Conservation (phyloP, 768 basidiomycete genomes). For the Lactarius psammicola region DNA sequence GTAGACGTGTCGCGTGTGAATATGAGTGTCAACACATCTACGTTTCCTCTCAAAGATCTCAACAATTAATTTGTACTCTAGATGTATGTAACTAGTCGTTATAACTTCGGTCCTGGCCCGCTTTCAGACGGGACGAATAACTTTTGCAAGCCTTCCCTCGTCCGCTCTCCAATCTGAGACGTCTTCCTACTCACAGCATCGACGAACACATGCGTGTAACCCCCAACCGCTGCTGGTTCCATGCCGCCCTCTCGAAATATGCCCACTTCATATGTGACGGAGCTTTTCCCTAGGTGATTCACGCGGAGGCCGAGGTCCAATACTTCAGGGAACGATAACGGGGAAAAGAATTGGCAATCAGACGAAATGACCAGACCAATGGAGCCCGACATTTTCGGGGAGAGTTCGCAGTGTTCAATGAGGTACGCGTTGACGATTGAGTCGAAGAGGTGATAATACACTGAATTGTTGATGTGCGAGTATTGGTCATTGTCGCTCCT, state of each 20-base stretch:
- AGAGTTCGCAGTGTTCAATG: conserved; percentile 57
- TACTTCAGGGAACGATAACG: conserved; percentile 69
- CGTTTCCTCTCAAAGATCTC: not conserved
- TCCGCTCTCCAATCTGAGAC: conserved; percentile 42
- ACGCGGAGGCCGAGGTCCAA: conserved; percentile 72
- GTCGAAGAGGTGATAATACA: conserved; percentile 82
- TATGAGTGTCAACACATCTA: not conserved
- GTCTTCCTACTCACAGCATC: conserved; percentile 58
- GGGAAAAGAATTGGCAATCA: conserved; percentile 72
- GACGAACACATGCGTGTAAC: conserved; percentile 86
- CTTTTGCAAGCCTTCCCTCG: conserved; percentile 48
- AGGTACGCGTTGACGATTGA: conserved; percentile 80
- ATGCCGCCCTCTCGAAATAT: conserved; percentile 53
- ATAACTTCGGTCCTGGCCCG: conserved; percentile 14
- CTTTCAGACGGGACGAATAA: conserved; percentile 30
- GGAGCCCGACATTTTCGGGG: conserved; percentile 48
- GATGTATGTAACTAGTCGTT: not conserved
- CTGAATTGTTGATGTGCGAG: conserved; percentile 74
- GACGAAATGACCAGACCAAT: conserved; percentile 83
- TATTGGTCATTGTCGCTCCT: conserved; percentile 92
- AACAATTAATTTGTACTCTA: not conserved
- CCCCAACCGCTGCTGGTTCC: conserved; percentile 45
- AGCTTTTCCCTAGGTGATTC: conserved; percentile 65
- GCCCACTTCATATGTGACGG: conserved; percentile 77
- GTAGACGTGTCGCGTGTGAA: not conserved